Conservation (phyloP, 768 basidiomycete genomes). For the Suillus occidentalis region DNA sequence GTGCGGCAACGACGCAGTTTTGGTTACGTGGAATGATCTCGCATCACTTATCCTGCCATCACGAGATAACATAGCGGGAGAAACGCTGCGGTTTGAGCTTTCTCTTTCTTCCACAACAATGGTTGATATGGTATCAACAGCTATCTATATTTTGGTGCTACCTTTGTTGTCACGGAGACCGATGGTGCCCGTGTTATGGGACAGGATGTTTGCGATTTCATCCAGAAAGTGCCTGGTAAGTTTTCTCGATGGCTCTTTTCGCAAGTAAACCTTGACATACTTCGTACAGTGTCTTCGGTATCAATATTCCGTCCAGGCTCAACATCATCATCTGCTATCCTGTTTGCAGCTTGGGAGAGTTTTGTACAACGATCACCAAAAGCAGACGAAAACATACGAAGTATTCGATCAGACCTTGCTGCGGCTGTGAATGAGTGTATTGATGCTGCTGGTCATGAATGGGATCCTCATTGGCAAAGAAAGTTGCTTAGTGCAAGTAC, state of each 20-base stretch:
- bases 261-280: background rate
- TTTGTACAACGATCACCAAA: slow-evolving; percentile 84
- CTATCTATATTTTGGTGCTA: slow-evolving; percentile 75
- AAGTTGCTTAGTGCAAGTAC: slow-evolving; percentile 72
- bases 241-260: background rate
- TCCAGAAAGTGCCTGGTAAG: slow-evolving; percentile 92
- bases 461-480: slow-evolving; percentile 89
- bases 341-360: slow-evolving; percentile 90
- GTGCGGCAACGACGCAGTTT: slow-evolving; percentile 95
- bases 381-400: slow-evolving; percentile 89
- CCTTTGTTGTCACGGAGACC: slow-evolving; percentile 78
- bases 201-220: slow-evolving; percentile 78
- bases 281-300: slow-evolving; percentile 61
- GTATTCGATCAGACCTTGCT: slow-evolving; percentile 82
- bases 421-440: slow-evolving; percentile 89
- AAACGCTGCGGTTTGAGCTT: slow-evolving; percentile 63
- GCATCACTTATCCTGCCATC: slow-evolving; percentile 90
- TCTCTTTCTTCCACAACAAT: background rate
- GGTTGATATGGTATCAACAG: slow-evolving; percentile 40
- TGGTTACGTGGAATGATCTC: slow-evolving; percentile 77
- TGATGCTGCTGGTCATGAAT: slow-evolving; percentile 90
- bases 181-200: slow-evolving; percentile 89
- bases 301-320: slow-evolving; percentile 93
- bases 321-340: slow-evolving; percentile 84
- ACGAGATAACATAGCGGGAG: slow-evolving; percentile 48